Evolutionary conservation across 1,284 basidiomycete genomes (phyloP).

Genomic region (Afroboletus lepidellus): DNA sequence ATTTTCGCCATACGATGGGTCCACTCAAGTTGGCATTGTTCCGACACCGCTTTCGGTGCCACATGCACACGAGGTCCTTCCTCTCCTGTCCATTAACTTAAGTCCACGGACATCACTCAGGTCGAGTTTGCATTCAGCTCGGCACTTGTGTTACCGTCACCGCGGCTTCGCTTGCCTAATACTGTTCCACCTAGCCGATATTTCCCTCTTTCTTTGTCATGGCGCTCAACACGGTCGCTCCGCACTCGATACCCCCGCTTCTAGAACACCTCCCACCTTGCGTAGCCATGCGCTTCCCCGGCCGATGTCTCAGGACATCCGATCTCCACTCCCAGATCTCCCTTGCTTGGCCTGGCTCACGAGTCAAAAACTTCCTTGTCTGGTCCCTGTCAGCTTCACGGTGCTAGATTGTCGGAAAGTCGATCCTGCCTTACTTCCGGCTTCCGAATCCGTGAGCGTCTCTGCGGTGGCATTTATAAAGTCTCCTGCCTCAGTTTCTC

Average conservation of each 20-base stretch:
- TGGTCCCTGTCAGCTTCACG: slow-evolving; percentile 27
- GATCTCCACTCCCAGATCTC: slow-evolving; percentile 25
- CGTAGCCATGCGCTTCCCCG: slow-evolving; percentile 12
- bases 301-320: slow-evolving; percentile 13
- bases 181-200: slow-evolving; percentile 30
- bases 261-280: slow-evolving; percentile 23
- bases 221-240: slow-evolving; percentile 23
- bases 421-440: slow-evolving; percentile 35
- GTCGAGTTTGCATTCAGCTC: slow-evolving; percentile 30
- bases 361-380: slow-evolving; percentile 27
- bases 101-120: slow-evolving; percentile 38
- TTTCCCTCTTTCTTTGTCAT: slow-evolving; percentile 36
- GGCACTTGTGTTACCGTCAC: slow-evolving; percentile 38
- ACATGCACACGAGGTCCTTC: slow-evolving; percentile 39
- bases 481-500: slow-evolving; percentile 14
- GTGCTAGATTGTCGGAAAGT: slow-evolving; percentile 38
- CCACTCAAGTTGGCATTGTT: slow-evolving; percentile 20
- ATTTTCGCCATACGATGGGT: slow-evolving; percentile 20
- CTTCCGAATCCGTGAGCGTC: slow-evolving; percentile 34
- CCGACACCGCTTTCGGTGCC: slow-evolving; percentile 34
- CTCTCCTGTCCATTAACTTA: slow-evolving; percentile 38
- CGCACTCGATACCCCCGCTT: slow-evolving; percentile 26
- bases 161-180: slow-evolving; percentile 39
- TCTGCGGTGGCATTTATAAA: slow-evolving; percentile 28
- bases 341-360: slow-evolving; percentile 9